Evolutionary conservation across 2,329 filamentous ascomycete genomes (phyloP).

Genomic region (Aspergillus chevalieri): DNA sequence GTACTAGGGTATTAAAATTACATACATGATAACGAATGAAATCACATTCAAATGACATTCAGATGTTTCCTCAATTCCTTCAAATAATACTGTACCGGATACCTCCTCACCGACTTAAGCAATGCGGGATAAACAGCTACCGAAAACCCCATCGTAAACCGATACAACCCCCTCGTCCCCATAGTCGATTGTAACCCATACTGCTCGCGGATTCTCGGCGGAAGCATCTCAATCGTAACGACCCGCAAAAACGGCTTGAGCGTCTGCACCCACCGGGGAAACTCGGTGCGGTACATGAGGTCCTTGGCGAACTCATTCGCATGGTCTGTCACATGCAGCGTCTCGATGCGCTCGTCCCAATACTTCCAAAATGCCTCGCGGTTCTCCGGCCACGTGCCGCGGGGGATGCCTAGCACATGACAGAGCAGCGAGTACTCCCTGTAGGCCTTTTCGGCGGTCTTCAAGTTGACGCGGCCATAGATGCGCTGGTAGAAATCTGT

Average conservation of each 20-base stretch:
- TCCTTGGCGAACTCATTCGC: constrained; percentile 26
- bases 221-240: constrained; percentile 29
- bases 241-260: constrained; percentile 27
- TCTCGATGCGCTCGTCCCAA: constrained; percentile 28
- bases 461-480: constrained; percentile 26
- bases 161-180: constrained; percentile 22
- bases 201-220: constrained; percentile 26
- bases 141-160: constrained; percentile 26
- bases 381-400: constrained; percentile 24
- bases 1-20: constrained; percentile 3
- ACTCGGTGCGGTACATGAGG: constrained; percentile 17
- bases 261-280: constrained; percentile 25
- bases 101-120: constrained; percentile 23
- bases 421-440: constrained; percentile 25
- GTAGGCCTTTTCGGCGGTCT: constrained; percentile 27
- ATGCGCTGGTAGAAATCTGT: constrained; percentile 34
- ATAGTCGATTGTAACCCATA: constrained; percentile 27
- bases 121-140: constrained; percentile 29
- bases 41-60: constrained; percentile 14
- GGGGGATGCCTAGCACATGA: constrained; percentile 20
- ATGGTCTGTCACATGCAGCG: constrained; percentile 22
- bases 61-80: constrained; percentile 22
- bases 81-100: constrained; percentile 28
- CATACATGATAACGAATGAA: constrained; percentile 4
- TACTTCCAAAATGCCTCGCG: constrained; percentile 31